Evolutionary conservation across 73 alveolate genomes (phyloP).

Genomic region (Urostyla sp.): DNA sequence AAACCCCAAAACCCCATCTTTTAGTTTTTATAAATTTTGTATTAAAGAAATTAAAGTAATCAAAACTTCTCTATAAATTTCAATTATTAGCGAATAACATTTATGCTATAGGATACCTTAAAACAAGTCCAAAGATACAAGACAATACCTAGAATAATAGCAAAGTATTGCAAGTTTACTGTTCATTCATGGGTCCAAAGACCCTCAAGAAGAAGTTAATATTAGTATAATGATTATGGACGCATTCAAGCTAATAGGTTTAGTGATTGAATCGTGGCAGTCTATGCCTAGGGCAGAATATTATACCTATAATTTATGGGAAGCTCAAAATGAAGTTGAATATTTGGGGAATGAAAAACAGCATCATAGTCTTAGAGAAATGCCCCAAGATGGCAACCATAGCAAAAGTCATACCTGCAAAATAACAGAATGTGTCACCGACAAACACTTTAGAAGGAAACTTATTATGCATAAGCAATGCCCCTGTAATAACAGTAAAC

Average conservation of each 20-base stretch:
- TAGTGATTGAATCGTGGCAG: slow-evolving; percentile 88
- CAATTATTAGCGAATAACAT: too few relatives aligned
- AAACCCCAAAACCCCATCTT: too few relatives aligned
- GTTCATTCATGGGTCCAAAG: slow-evolving; percentile 95
- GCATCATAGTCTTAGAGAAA: slow-evolving; percentile 94
- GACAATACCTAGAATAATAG: slow-evolving; percentile 85
- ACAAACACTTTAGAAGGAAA: slow-evolving; percentile 97
- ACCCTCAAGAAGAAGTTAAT: slow-evolving; percentile 86
- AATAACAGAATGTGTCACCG: slow-evolving; percentile 97
- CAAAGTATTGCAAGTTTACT: slow-evolving; percentile 81
- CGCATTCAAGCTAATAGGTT: slow-evolving; percentile 81
- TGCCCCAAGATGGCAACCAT: slow-evolving; percentile 97
- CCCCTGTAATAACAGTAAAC: slow-evolving; percentile 84
- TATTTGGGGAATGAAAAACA: slow-evolving; percentile 96
- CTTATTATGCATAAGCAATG: slow-evolving; percentile 84
- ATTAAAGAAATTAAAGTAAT: too few relatives aligned
- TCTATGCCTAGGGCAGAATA: slow-evolving; percentile 98
- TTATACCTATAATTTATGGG: slow-evolving; percentile 94
- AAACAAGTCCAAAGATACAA: slow-evolving; percentile 74
- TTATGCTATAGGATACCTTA: slow-evolving; percentile 82
- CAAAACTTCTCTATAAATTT: too few relatives aligned
- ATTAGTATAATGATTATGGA: slow-evolving; percentile 89
- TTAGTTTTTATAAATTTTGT: too few relatives aligned
- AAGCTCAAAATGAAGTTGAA: slow-evolving; percentile 90
- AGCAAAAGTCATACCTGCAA: slow-evolving; percentile 99